These are phyloP conservation scores for Teunomyces aglyptinius DNA, from an alignment of 805 yeast genomes.

Conservation along the genomic window DNA sequence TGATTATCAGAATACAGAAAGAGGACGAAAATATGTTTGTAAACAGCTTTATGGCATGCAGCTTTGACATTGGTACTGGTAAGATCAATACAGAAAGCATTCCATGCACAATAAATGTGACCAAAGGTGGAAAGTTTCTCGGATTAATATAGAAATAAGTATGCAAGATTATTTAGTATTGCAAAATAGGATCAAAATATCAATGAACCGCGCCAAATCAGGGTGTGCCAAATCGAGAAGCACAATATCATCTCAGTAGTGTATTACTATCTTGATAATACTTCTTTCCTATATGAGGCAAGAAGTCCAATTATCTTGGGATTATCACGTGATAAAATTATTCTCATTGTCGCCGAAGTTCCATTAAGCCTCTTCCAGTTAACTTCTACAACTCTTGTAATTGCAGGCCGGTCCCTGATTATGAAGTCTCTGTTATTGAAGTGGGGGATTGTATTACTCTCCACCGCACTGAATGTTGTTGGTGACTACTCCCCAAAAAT, in stretches of 20 bases:
- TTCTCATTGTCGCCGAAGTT: background rate
- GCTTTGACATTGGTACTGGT: constrained; percentile 24
- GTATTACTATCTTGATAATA: too few species aligned
- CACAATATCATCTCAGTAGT: too few species aligned
- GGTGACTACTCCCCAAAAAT: constrained; percentile 27
- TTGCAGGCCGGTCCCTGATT: constrained; percentile 4
- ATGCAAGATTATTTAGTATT: too few species aligned
- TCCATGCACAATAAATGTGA: constrained; percentile 8
- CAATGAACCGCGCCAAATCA: too few species aligned
- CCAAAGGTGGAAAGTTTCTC: constrained; percentile 16
- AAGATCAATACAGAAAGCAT: background rate
- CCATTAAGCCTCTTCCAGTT: background rate
- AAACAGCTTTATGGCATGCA: constrained; percentile 30
- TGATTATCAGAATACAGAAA: constrained; percentile 26
- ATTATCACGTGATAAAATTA: background rate
- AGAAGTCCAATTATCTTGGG: background rate
- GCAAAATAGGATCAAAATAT: too few species aligned
- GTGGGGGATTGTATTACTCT: constrained; percentile 1
- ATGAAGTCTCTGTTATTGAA: background rate
- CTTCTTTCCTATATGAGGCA: background rate
- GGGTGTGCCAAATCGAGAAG: too few species aligned
- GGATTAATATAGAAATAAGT: constrained; percentile 12
- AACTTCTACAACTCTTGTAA: background rate
- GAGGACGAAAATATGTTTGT: constrained; percentile 29
- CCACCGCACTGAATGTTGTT: constrained; percentile 5